Evolutionary conservation across 2,329 filamentous ascomycete genomes (phyloP), one percentile per base, ranked within the genome.

Genomic region (Colletotrichum lini): DNA sequence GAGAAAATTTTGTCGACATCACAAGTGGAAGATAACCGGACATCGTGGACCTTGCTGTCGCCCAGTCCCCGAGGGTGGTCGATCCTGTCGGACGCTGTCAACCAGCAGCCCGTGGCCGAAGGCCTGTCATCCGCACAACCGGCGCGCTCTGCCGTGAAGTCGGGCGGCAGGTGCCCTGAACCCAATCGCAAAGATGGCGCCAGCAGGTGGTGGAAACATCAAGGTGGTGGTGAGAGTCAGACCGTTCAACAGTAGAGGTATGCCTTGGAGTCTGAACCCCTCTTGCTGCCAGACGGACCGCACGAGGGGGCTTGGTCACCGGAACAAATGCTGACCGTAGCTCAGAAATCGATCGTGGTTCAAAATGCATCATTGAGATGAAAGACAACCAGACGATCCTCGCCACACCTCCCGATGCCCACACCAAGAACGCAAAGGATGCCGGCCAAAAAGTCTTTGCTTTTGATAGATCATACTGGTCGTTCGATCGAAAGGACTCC

Each of bases 361-460:
- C 96, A 88, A 95, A 94, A 95, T 97, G 95, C 87, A 97, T 99
- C 78, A 94, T 99, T 74, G 93, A 96, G 78, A 99, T 99, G 96
- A 94, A 96, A 86, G 94, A 89, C 76, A 91, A 90, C 83, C 96
- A 99, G 85, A 99, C 96, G 67, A 85, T 98, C 79, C 90, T 99
- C 74, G 90, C 88, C 38, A 90, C 93, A 67, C 94, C 96, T 15
- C 89, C 91, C 77, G 83, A 86, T 76, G 82, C 84, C 74, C 85
- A 84, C 74, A 82, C 81, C 71, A 96, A 96, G 80, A 88, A 88
- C 44, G 86, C 84, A 65, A 95, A 95, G 81, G 91, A 92, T 71
- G 86, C 90, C 61, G 92, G 90, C 8, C 87, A 89, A 73, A 98
- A 98, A 82, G 89, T 92, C 1, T 99, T 99, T 82, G 96, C 96